These are phyloP conservation scores for Boletus subparvulus DNA, from an alignment of 768 basidiomycete species.

Conservation along the genomic window DNA sequence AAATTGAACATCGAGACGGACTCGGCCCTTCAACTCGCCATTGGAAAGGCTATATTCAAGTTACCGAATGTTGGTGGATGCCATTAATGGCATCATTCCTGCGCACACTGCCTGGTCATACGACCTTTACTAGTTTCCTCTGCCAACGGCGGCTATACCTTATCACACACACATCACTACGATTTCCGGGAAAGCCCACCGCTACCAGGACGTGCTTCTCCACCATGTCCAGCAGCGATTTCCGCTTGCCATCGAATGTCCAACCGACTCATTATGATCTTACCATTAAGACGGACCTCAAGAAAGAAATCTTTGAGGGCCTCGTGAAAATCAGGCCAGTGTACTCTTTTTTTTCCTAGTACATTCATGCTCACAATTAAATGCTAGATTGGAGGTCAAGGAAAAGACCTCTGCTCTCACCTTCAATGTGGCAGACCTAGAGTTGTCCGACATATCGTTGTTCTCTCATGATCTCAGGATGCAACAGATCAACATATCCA, in stretches of 20 bases:
- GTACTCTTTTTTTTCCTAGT: background rate
- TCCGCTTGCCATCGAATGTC: constrained; percentile 64
- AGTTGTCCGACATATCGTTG: constrained; percentile 56
- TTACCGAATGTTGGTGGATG: background rate
- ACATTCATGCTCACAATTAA: background rate
- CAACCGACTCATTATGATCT: constrained; percentile 78
- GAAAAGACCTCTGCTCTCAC: constrained; percentile 59
- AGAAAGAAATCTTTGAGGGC: constrained; percentile 73
- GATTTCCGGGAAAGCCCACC: background rate
- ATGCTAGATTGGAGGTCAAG: constrained; percentile 58
- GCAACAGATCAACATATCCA: constrained; percentile 45
- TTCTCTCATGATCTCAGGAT: constrained; percentile 53
- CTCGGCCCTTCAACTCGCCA: background rate
- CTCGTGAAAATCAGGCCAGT: constrained; percentile 68
- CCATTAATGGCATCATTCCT: constrained; percentile 15
- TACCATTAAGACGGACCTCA: constrained; percentile 78
- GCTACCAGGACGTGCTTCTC: constrained; percentile 8
- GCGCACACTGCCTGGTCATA: constrained; percentile 1
- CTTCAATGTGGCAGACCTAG: constrained; percentile 64
- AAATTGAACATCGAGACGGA: background rate
- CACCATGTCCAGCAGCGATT: constrained; percentile 17
- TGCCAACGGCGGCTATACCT: background rate
- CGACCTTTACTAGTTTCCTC: background rate
- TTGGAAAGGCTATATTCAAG: background rate
- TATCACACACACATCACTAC: background rate